phyloP scores from a whole-genome alignment of 2,329 filamentous ascomycete genomes.

The Neofusicoccum parvum region DNA sequence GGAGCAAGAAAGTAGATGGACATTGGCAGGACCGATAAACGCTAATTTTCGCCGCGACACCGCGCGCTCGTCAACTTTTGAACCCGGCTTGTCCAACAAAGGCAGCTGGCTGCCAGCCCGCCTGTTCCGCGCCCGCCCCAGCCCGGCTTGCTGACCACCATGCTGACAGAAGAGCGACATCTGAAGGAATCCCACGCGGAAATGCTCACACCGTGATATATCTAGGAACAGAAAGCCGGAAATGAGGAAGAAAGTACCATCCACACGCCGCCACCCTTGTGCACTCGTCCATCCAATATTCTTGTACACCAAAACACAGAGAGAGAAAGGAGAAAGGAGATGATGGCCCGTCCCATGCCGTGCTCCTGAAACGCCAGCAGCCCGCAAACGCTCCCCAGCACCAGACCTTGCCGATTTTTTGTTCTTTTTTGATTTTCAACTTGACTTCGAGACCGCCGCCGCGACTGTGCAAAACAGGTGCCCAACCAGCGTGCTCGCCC shows the following conservation, averaged over 20 bases:
- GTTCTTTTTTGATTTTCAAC: background rate
- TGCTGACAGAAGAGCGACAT: background rate
- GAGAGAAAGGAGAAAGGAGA: background rate
- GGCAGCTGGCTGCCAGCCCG: slow-evolving; percentile 15
- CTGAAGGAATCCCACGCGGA: slow-evolving; percentile 14
- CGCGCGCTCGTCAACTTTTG: slow-evolving; percentile 17
- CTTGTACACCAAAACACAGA: slow-evolving; percentile 22
- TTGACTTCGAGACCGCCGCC: background rate
- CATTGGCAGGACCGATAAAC: background rate
- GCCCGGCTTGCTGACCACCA: slow-evolving; percentile 17
- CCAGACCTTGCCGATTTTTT: slow-evolving; percentile 1
- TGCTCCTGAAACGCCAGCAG: slow-evolving; percentile 20
- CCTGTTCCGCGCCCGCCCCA: background rate
- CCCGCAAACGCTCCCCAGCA: background rate
- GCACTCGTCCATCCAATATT: slow-evolving; percentile 18
- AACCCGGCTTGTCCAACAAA: slow-evolving; percentile 17
- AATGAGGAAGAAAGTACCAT: slow-evolving; percentile 1
- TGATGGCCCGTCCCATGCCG: slow-evolving; percentile 4
- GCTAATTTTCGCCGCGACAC: slow-evolving; percentile 15
- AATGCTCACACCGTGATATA: slow-evolving; percentile 21
- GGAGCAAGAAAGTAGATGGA: background rate
- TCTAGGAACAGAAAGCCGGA: slow-evolving; percentile 13
- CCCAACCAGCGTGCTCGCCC: slow-evolving; percentile 10
- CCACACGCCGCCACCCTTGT: slow-evolving; percentile 10
- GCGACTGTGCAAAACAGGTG: background rate